A percentile compares a stretch with the other conserved stretches of the same genome.
These are phyloP conservation scores for Kockovaella imperatae DNA, from an alignment of 768 basidiomycete genomes.

Conservation along the genomic window DNA sequence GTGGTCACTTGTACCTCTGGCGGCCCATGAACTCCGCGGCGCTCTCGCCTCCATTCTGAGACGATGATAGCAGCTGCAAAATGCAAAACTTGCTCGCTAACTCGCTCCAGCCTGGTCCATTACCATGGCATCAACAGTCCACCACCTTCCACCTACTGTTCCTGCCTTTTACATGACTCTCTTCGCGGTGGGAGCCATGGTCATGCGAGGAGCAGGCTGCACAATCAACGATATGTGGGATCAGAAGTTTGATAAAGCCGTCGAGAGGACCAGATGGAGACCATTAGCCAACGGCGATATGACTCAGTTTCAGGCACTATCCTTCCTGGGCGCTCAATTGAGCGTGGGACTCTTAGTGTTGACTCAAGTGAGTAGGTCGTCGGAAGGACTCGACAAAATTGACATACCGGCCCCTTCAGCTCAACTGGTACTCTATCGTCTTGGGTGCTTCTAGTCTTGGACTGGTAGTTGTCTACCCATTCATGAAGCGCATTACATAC, in stretches of 20 bases:
- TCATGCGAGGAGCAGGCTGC: constrained; percentile 98
- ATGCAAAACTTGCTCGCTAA: neutral
- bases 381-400: constrained; percentile 50
- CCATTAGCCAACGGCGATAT: constrained; percentile 82
- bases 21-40: neutral
- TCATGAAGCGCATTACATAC: constrained; percentile 94
- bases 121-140: constrained; percentile 85
- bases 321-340: constrained; percentile 75
- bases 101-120: constrained; percentile 80
- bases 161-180: constrained; percentile 70
- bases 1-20: neutral
- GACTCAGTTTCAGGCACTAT: constrained; percentile 62
- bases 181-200: constrained; percentile 79
- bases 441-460: constrained; percentile 86
- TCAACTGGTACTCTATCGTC: constrained; percentile 58
- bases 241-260: constrained; percentile 76
- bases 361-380: constrained; percentile 89
- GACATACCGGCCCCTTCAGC: neutral
- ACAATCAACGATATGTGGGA: constrained; percentile 99
- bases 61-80: neutral
- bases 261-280: constrained; percentile 77
- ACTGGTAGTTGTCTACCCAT: constrained; percentile 78
- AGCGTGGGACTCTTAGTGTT: constrained; percentile 74
- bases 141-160: constrained; percentile 57
- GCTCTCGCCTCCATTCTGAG: neutral